These are phyloP conservation scores for Alloascoidea hylecoeti DNA, from an alignment of 805 yeast species.

Conservation along the genomic window DNA sequence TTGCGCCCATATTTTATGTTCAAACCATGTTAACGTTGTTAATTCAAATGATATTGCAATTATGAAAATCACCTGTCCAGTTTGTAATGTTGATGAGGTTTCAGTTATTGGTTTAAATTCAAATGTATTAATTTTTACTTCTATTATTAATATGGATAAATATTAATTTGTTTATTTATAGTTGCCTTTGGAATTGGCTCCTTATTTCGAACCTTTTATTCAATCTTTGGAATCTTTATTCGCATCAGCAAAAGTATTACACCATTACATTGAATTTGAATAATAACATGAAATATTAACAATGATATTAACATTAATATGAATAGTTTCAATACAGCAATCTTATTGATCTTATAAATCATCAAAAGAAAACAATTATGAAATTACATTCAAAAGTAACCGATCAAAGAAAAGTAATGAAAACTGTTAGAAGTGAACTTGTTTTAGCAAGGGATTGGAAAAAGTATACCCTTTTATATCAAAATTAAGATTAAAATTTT, in stretches of 20 bases:
- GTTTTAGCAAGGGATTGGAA: constrained; percentile 1
- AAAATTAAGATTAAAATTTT: background rate
- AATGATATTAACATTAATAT: too few species aligned
- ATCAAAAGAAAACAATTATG: background rate
- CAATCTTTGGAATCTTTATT: background rate
- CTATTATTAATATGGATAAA: background rate
- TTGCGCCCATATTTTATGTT: constrained; percentile 1
- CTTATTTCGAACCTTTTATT: background rate
- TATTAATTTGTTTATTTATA: background rate
- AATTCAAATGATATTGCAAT: background rate
- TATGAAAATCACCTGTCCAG: background rate
- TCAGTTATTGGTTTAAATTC: background rate
- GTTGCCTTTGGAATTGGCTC: constrained; percentile 1
- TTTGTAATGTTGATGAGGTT: background rate
- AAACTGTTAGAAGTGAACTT: constrained; percentile 1
- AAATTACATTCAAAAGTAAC: background rate
- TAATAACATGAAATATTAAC: too few species aligned
- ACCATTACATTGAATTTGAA: background rate
- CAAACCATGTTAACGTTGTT: background rate
- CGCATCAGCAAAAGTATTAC: background rate
- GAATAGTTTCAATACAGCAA: constrained; percentile 1
- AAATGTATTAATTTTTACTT: background rate
- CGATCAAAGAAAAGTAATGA: background rate
- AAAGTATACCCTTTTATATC: background rate
- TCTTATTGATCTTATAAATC: background rate